Evolutionary conservation across 73 alveolate species (phyloP).

Genomic region (Tetrahymena borealis): DNA sequence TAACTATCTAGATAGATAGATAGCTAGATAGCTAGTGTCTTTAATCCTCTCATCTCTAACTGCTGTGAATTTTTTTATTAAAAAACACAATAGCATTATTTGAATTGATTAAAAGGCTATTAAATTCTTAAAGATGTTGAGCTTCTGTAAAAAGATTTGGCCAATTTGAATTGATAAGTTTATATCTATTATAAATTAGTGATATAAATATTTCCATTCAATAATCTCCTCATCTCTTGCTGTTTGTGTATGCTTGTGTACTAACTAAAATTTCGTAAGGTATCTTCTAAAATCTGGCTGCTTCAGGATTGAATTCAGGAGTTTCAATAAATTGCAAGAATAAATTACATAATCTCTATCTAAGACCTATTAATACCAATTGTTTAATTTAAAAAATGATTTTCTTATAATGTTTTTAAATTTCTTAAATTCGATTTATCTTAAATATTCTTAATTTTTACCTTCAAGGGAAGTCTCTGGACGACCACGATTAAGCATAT

Average conservation of each 20-base stretch:
- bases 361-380: constrained; percentile 49
- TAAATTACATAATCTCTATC: constrained; percentile 93
- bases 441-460: background rate
- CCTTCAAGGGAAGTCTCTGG: constrained; percentile 94
- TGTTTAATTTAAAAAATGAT: background rate
- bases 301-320: constrained; percentile 99
- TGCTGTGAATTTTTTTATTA: no score
- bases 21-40: no score
- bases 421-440: background rate
- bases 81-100: no score
- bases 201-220: no score
- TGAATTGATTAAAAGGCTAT: no score
- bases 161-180: no score
- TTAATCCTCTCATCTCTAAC: no score
- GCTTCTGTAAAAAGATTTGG: no score
- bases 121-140: no score
- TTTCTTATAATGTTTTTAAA: background rate
- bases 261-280: constrained; percentile 81
- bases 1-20: no score
- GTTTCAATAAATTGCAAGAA: constrained; percentile 97
- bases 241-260: constrained; percentile 9
- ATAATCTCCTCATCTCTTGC: background rate
- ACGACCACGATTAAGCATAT: constrained; percentile 99
- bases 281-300: constrained; percentile 94
- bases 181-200: no score